Conservation (phyloP, 1,284 basidiomycete species). For the Ceratobasidium sp. region DNA sequence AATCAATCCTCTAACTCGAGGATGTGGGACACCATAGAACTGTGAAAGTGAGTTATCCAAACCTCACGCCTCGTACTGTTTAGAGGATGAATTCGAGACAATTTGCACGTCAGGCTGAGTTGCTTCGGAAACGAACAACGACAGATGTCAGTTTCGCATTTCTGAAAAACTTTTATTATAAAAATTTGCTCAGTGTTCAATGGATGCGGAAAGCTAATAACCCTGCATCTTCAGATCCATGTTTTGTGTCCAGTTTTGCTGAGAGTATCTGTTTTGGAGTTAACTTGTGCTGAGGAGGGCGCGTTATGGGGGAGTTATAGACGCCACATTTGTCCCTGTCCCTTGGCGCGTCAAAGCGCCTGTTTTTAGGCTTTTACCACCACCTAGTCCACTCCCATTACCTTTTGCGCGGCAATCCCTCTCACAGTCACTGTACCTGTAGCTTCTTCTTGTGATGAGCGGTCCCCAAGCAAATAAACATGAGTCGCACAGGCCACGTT, state of each 20-base stretch:
- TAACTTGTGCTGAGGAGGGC: background rate
- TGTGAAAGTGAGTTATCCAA: background rate
- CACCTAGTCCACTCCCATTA: conserved; percentile 48
- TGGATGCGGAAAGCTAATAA: too few relatives aligned
- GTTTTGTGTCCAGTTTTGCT: background rate
- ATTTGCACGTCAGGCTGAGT: conserved; percentile 72
- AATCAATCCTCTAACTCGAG: background rate
- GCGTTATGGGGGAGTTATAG: background rate
- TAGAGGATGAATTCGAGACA: conserved; percentile 48
- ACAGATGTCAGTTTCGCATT: conserved; percentile 35
- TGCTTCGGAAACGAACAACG: conserved; percentile 40
- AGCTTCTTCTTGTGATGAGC: conserved; percentile 52
- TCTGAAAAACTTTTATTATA: conserved; percentile 11
- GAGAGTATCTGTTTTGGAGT: background rate
- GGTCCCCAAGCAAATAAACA: conserved; percentile 47
- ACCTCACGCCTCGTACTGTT: background rate
- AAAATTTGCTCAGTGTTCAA: too few relatives aligned
- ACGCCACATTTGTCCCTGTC: conserved; percentile 23
- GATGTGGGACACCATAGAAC: conserved; percentile 22
- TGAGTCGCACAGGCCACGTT: conserved; percentile 49
- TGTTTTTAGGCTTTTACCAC: conserved; percentile 21
- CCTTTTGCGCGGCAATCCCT: conserved; percentile 53
- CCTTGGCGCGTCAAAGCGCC: conserved; percentile 28
- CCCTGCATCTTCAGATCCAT: too few relatives aligned
- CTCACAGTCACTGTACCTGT: conserved; percentile 53